Percentiles rank a stretch among this genome's conserved stretches.
Conservation (phyloP, 345 rosid genomes). For the Sonneratia alba region DNA sequence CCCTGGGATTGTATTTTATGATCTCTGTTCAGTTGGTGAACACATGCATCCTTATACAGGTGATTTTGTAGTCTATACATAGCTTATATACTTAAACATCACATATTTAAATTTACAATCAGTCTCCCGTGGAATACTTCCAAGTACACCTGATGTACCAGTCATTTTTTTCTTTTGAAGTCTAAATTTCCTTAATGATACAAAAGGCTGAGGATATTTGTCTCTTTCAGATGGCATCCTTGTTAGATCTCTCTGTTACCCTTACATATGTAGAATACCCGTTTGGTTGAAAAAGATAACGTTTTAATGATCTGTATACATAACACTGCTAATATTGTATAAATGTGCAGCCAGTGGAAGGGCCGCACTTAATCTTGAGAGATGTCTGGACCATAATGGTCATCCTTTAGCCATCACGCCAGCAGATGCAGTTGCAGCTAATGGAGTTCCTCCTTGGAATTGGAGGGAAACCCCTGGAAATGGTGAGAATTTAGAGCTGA, state of each 20-base stretch:
- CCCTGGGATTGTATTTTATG: neutral
- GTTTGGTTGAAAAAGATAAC: neutral
- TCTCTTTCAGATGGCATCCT: neutral
- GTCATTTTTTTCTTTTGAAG: neutral
- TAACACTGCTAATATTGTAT: slow-evolving; percentile 3
- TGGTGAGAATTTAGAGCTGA: slow-evolving; percentile 31
- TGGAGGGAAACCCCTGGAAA: slow-evolving; percentile 95
- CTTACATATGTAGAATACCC: neutral
- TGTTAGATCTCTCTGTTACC: neutral
- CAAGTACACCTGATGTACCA: neutral
- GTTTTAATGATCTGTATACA: too few relatives aligned
- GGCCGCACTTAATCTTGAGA: slow-evolving; percentile 84
- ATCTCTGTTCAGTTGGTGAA: neutral
- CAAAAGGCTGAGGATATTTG: neutral
- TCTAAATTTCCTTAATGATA: neutral
- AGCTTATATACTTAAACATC: too few relatives aligned
- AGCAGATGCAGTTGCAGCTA: slow-evolving; percentile 74
- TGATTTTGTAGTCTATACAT: too few relatives aligned
- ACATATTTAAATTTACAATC: too few relatives aligned
- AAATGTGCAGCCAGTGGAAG: slow-evolving; percentile 60
- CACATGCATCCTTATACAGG: neutral
- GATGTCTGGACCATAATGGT: slow-evolving; percentile 90
- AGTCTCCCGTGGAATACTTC: neutral
- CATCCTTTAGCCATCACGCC: slow-evolving; percentile 57
- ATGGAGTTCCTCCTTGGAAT: slow-evolving; percentile 96